A percentile compares a stretch with the other conserved stretches of the same genome.
Conservation (phyloP, 352 stramenopile species). For the Globisporangium lucens region DNA sequence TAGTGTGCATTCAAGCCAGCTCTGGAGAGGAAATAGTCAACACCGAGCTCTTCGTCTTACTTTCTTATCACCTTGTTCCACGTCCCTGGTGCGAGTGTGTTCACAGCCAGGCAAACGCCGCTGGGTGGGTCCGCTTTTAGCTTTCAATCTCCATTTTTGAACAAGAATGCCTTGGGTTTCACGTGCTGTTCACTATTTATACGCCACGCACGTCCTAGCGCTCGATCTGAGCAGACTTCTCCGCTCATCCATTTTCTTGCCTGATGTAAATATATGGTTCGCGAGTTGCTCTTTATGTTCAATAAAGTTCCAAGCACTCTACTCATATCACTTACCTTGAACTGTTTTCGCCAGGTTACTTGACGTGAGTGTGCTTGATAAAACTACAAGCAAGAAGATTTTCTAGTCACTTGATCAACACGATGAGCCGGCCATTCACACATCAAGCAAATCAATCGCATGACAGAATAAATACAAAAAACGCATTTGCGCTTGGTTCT, state of each 20-base stretch:
- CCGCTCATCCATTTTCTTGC: too few species aligned
- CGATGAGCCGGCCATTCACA: too few species aligned
- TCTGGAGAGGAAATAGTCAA: neutral
- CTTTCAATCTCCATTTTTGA: neutral
- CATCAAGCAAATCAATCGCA: neutral
- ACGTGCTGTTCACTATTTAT: neutral
- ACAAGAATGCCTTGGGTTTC: neutral
- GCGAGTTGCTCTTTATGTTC: too few species aligned
- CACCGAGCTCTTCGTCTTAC: slow-evolving; percentile 1
- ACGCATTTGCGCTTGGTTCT: neutral
- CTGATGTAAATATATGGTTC: too few species aligned
- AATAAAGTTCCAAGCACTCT: too few species aligned
- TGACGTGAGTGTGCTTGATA: neutral
- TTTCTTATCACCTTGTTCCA: neutral
- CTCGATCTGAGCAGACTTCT: too few species aligned
- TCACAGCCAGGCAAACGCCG: neutral
- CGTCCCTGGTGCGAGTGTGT: neutral
- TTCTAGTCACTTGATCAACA: neutral
- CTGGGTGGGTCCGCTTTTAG: neutral
- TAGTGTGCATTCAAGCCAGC: neutral
- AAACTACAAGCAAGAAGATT: neutral
- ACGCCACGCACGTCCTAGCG: neutral
- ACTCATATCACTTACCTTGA: neutral
- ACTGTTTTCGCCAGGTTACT: neutral
- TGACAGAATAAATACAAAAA: neutral